Base-by-base conservation (phyloP, 1,284 basidiomycete species). In the Ustilago hordei region DNA sequence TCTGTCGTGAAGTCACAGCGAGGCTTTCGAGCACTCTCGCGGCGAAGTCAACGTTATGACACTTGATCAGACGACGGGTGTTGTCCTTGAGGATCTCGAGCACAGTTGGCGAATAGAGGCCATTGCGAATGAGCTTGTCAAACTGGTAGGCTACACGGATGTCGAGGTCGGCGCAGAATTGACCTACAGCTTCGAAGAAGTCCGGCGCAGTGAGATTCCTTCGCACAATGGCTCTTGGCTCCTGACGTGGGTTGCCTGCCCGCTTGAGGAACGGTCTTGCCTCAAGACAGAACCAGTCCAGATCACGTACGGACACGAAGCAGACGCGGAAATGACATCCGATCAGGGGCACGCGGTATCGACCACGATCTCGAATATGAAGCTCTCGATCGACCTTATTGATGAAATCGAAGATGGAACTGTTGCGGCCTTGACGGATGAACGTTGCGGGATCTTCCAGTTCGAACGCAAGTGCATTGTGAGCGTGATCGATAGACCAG, bases 361-460 rank as follows among this genome's bases (percentile, higher is more conserved):
- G 45, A 8, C 39, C 50, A 13, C 71, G 61, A 6, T 64, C 23
- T 13, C 50, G 52, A 31, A 65, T 59, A n/a, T 34, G 43, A 3
- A 56, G 19, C 8, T 69, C 57, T 13, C 52, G 38, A 19, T 58
- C 59, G 4, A 17, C 11, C 4, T 43, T 7, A 41, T 60, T 47
- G 55, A 48, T 32, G 17, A 74, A 74, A 45, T 66, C 60, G n/a
- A 69, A 74, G 39, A 57, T 34, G 15, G 62, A 57, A 23, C 66
- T 64, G 48, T 61, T 65, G 11, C 59, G 45, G 6, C 66, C 71
- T 17, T 74, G 57, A 4, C 65, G 58, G 28, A 74, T 69, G 45
- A 74, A 74, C 2, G 71, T 74, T 15, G 66, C 66, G n/a, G 71
- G 71, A 15, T 55, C 59, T 17, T 74, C 71, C 15, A 74, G 71